phyloP scores from a whole-genome alignment of 192 early-diverging fungal genomes.

The Blastocladiella britannica region DNA sequence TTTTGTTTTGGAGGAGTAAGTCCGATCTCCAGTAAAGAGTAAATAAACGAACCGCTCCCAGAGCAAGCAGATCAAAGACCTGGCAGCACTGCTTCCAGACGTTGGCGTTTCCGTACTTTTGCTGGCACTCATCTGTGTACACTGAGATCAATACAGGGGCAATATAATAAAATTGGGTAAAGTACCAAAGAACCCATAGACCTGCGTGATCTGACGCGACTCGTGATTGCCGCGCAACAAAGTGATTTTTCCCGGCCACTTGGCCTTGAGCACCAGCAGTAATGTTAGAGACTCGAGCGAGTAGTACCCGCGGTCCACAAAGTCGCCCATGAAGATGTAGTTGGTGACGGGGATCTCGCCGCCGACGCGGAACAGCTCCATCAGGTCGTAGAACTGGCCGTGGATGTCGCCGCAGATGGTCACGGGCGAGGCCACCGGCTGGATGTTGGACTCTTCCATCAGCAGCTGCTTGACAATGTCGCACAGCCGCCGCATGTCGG shows the following conservation, averaged over 20 bases:
- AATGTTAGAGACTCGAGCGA: constrained; percentile 89
- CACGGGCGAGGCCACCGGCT: constrained; percentile 84
- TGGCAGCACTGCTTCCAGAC: constrained; percentile 92
- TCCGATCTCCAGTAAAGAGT: constrained; percentile 1
- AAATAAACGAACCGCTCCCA: constrained; percentile 51
- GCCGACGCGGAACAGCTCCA: constrained; percentile 88
- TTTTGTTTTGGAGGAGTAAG: constrained; percentile 2
- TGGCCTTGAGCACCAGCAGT: constrained; percentile 80
- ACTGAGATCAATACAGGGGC: not conserved
- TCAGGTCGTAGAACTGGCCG: constrained; percentile 89
- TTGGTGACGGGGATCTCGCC: constrained; percentile 82
- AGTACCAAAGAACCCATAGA: constrained; percentile 77
- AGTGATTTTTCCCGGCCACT: constrained; percentile 91
- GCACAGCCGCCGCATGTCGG: constrained; percentile 91
- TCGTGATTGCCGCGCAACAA: constrained; percentile 92
- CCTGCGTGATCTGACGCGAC: constrained; percentile 88
- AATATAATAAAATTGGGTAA: not conserved
- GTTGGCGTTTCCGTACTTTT: constrained; percentile 84
- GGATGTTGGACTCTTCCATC: constrained; percentile 98
- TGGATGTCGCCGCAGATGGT: constrained; percentile 98
- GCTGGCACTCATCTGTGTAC: constrained; percentile 67
- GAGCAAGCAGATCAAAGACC: constrained; percentile 77
- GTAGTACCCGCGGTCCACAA: constrained; percentile 96
- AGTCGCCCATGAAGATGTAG: constrained; percentile 99
- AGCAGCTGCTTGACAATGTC: constrained; percentile 94